Base-by-base conservation (phyloP, 345 rosid genomes). In the Populus tremula region DNA sequence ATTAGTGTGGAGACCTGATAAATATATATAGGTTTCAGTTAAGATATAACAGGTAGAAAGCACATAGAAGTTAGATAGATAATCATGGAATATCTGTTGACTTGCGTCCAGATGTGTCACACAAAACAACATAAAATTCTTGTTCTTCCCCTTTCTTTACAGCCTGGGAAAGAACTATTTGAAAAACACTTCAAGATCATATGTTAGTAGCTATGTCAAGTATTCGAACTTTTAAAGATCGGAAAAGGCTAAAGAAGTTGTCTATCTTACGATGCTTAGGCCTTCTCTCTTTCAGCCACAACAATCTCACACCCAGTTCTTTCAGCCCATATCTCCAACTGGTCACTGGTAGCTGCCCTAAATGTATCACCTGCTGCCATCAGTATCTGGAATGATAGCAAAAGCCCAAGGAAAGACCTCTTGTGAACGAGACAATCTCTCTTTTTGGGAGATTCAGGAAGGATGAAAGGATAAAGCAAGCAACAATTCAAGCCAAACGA, bases 341-440 rank as follows among this genome's bases (percentile, higher is more conserved):
- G 97, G 83, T 96, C 98, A 80, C 93, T 93, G 69, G 97, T 93
- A 79, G 99, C 99, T 79, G 99, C 98, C 83, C 99, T 91, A 84
- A 92, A 96, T 62, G 99, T 96, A 85, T 96, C 99, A 25, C 99
- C 99, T 76, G 99, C 99, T 41, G 98, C 99, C 90, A 93, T 83
- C 80, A 96, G 84, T 84, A 93, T 86, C 99, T 93, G 85, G 75
- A 68, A 86, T 78, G 81, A 72, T 77, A 79, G 80, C 83, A 81
- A 77, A 67, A 49, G 27, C 77, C 80, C 76, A 63, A 89, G 85
- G 61, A 38, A 67, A 65, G 79, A 39, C 21, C 31, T 13, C 12
- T 72, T 72, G 53, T 59, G 27, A 27, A 59, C n/a, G 23, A n/a
- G 63, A 59, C 27, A n/a, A 59, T n/a, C 63, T 59, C 59, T 50